Evolutionary conservation across 805 yeast species (phyloP), one percentile per base, ranked within the genome.

Genomic region (Cyberlindnera maclurae): DNA sequence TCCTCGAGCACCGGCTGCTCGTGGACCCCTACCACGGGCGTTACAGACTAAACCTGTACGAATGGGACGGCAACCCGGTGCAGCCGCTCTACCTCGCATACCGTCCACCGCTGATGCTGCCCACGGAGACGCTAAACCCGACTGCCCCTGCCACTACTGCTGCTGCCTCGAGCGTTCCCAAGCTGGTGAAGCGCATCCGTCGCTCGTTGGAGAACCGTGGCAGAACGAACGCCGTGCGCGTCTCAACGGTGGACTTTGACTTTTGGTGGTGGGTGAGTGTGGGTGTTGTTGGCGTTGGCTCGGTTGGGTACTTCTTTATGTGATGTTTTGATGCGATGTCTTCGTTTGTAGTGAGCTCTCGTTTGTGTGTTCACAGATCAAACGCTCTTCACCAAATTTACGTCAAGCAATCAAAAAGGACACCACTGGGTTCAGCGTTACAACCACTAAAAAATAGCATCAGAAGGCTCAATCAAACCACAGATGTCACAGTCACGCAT

Each of bases 71-170:
- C 13, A 60, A 84, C 13, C 77, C 77, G 33, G 62, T 82, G 68
- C 90, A 87, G 49, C 97, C 98, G 1, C 61, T 93, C 53, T 93
- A 87, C 62, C 71, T 93, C 59, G 96, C 94, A 2, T 93, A 89
- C 67, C 74, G 75, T 52, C 98, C 98, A 5, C 94, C 98, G 9
- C 71, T 83, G 75, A 93, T 93, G 98, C 75, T 93, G 43, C 98
- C 98, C 16, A 93, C 97, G 1, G 63, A 59, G 38, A 89, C 97
- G 0, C 65, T 93, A 70, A 90, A 89, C 61, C 98, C 98, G 16
- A 84, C 95, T 3, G 66, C 67, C 5, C n/a, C n/a, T n/a, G 13
- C 45, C 5, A 49, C 49, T 5, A 63, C 67, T 2, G 50, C 54
- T 5, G 49, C 68, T 5, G 42, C 63, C 34, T 45, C 64, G 11